phyloP scores from a whole-genome alignment of 2,329 filamentous ascomycete species.

The Curvularia eragrostidis region DNA sequence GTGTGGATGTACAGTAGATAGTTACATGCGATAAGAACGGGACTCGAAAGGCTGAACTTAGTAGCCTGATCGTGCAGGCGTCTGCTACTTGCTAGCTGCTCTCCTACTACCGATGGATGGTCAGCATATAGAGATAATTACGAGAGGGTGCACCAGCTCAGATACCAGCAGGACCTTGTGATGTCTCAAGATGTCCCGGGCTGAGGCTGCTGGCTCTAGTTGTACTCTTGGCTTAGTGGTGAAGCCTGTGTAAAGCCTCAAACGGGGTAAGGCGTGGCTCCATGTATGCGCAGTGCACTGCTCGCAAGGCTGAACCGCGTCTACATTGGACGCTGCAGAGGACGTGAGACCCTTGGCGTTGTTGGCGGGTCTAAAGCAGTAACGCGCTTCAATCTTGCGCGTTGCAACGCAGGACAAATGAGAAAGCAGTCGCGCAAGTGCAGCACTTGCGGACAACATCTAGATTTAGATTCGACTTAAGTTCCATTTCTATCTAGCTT shows the following conservation, averaged over 20 bases:
- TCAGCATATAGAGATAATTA: neutral
- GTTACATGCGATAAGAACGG: conserved; percentile 4
- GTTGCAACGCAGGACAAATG: conserved; percentile 1
- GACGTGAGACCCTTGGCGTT: neutral
- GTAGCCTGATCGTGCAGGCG: conserved; percentile 6
- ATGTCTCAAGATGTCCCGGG: neutral
- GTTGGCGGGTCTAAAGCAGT: neutral
- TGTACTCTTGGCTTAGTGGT: neutral
- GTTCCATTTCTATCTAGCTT: neutral
- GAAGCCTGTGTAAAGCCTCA: neutral
- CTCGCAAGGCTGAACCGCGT: no score
- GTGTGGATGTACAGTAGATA: conserved; percentile 9
- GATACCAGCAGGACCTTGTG: neutral
- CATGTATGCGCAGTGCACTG: neutral
- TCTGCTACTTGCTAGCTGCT: neutral
- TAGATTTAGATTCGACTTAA: neutral
- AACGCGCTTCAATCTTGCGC: conserved; percentile 1
- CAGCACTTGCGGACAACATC: no score
- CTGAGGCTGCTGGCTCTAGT: neutral
- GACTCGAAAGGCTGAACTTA: conserved; percentile 7
- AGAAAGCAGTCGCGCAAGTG: neutral
- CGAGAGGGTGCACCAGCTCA: conserved; percentile 1
- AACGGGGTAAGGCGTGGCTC: conserved; percentile 1
- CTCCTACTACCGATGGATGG: neutral
- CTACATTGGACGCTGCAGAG: no score